phyloP scores from a whole-genome alignment of 2,329 filamentous ascomycete genomes.

The Ophiostoma australiae region DNA sequence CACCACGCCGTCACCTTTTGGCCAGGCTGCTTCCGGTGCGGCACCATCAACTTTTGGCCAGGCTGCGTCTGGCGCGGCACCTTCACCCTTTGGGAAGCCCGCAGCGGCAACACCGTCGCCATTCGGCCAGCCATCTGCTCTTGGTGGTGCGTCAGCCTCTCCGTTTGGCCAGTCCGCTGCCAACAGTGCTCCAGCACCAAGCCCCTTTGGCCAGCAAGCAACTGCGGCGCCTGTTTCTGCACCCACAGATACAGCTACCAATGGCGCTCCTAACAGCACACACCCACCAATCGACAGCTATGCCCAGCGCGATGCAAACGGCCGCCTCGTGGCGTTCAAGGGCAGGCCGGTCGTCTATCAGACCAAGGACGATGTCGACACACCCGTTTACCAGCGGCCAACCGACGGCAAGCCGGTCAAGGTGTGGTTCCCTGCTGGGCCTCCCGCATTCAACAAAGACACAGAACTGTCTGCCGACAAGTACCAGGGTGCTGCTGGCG shows the following conservation, averaged over 20 bases:
- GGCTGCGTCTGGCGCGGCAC: conserved; percentile 11
- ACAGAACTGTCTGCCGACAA: conserved; percentile 50
- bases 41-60: not conserved
- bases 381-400: conserved; percentile 21
- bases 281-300: conserved; percentile 34
- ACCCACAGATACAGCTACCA: not conserved
- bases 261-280: not conserved
- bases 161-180: conserved; percentile 31
- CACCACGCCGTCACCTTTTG: conserved; percentile 23
- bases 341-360: conserved; percentile 34
- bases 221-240: not conserved
- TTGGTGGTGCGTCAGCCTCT: conserved; percentile 16
- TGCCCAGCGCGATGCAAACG: conserved; percentile 28
- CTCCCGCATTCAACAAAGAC: conserved; percentile 58
- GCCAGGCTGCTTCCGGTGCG: conserved; percentile 7
- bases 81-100: conserved; percentile 23
- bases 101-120: conserved; percentile 20
- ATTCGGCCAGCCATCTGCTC: conserved; percentile 30
- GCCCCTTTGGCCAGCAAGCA: conserved; percentile 32
- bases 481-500: conserved; percentile 42
- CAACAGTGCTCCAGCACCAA: conserved; percentile 22
- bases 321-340: conserved; percentile 33
- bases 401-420: conserved; percentile 40
- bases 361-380: conserved; percentile 37
- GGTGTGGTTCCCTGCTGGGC: conserved; percentile 70